Evolutionary conservation across 306 rosid genomes (phyloP), one percentile per base, ranked within the genome.

Genomic region (Alnus glutinosa): DNA sequence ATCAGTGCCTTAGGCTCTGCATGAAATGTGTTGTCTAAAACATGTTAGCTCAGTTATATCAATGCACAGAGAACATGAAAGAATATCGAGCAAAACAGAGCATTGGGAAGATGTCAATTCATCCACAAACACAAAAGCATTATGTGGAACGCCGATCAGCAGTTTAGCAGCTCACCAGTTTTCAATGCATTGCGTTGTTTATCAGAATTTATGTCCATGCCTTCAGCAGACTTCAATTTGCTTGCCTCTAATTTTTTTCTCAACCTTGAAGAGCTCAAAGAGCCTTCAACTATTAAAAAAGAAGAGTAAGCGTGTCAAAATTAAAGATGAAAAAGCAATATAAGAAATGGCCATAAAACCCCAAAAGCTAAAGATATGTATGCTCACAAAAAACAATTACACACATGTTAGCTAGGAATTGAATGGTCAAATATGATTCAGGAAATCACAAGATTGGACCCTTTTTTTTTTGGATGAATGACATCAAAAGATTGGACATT

Each of bases 251-350:
- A 68, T 74, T 78, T 88, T 52, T 58, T 87, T 71, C 74, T 81
- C 63, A 75, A 59, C 89, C 86, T 94, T 50, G 89, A 83, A 32
- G 94, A 86, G 44, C 97, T 94, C 81, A 92, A 83, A 78, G 92
- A 92, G 80, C 98, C 97, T 89, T 94, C 97, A 55, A 91, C 95
- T 92, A 80, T n/a, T 79, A n/a, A 75, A 51, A 55, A 0, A 55
- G 3, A 0, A 55, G 30, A 7, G 4, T 18, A 59, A 39, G 14
- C 8, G 32, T 3, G 46, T 74, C 42, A 78, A 70, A 47, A 18
- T 72, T 23, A 55, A 72, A 80, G 66, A 63, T 72, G 50, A 66
- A 55, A 3, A 39, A 2, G 34, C 7, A 75, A 5, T n/a, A 80
- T n/a, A 8, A 70, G 11, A 36, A 48, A 36, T 59, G 71, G 46